These are phyloP conservation scores for Fraxinus pennsylvanica DNA, from an alignment of 257 asterid species.

Conservation along the genomic window DNA sequence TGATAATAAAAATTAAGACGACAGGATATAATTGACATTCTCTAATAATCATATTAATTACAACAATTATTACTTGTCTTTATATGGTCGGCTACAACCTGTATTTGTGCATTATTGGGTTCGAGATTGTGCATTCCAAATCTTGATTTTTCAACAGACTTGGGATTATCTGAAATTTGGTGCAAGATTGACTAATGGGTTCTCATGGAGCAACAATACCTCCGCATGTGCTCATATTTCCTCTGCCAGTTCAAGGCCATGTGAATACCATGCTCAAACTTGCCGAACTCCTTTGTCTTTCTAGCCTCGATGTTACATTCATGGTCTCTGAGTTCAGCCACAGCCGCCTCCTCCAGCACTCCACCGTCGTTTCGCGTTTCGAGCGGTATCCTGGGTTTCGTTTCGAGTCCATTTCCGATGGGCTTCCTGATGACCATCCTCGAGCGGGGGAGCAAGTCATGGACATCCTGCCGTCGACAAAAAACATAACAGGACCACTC, in stretches of 20 bases:
- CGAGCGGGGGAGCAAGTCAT: not conserved
- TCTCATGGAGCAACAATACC: not conserved
- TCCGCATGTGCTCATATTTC: slow-evolving; percentile 34
- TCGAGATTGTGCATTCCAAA: not conserved
- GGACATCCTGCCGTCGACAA: not conserved
- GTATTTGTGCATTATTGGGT: too few species aligned
- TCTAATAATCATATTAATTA: too few species aligned
- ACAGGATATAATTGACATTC: too few species aligned
- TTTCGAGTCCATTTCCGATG: slow-evolving; percentile 24
- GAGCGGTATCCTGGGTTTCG: slow-evolving; percentile 21
- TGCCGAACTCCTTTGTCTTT: slow-evolving; percentile 35
- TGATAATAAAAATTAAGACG: too few species aligned
- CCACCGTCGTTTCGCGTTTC: slow-evolving; percentile 27
- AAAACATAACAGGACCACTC: not conserved
- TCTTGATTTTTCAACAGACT: not conserved
- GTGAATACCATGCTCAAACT: slow-evolving; percentile 42
- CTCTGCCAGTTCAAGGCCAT: slow-evolving; percentile 37
- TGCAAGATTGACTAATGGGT: not conserved
- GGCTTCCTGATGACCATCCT: slow-evolving; percentile 6
- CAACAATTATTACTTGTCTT: too few species aligned
- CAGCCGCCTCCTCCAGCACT: slow-evolving; percentile 23
- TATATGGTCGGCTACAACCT: too few species aligned
- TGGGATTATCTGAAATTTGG: not conserved
- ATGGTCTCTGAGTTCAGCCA: slow-evolving; percentile 19
- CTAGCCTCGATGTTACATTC: slow-evolving; percentile 29